Evolutionary conservation across 352 stramenopile genomes (phyloP).

Genomic region (Paralagenidium karlingii): DNA sequence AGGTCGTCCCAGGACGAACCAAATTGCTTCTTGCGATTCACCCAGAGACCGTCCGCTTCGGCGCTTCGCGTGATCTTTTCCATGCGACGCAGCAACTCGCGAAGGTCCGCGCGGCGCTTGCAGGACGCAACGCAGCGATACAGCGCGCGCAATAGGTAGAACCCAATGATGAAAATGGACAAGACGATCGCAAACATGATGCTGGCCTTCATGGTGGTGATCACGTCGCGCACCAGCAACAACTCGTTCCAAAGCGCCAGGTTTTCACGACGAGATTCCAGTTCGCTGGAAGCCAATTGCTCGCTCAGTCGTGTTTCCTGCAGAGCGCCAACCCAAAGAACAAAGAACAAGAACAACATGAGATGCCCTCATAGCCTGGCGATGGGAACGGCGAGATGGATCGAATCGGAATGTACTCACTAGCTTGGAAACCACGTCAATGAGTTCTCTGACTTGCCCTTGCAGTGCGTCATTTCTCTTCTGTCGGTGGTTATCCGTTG

Average conservation of each 20-base stretch:
- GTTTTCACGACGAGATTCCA: too few relatives aligned
- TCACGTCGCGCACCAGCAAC: slow-evolving; percentile 63
- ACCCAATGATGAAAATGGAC: slow-evolving; percentile 53
- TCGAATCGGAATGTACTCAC: too few relatives aligned
- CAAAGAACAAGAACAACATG: too few relatives aligned
- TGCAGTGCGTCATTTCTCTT: too few relatives aligned
- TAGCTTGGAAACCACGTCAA: too few relatives aligned
- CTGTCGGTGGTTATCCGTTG: too few relatives aligned
- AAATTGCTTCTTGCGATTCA: slow-evolving; percentile 68
- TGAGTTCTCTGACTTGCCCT: too few relatives aligned
- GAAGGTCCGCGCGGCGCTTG: slow-evolving; percentile 54
- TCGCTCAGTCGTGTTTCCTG: too few relatives aligned
- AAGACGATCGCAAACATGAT: slow-evolving; percentile 63
- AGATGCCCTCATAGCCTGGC: too few relatives aligned
- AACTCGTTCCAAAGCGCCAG: slow-evolving; percentile 55
- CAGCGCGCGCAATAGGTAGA: slow-evolving; percentile 57
- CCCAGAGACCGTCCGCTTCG: slow-evolving; percentile 8
- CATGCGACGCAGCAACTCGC: slow-evolving; percentile 69
- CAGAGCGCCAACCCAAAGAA: too few relatives aligned
- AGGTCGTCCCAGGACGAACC: slow-evolving; percentile 65
- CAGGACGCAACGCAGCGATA: slow-evolving; percentile 57
- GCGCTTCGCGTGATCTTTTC: slow-evolving; percentile 11
- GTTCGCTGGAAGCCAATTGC: too few relatives aligned
- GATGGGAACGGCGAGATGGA: too few relatives aligned
- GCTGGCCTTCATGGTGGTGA: slow-evolving; percentile 78